Percentiles rank a stretch among this genome's conserved stretches.
phyloP scores from a whole-genome alignment of 257 asterid genomes.

The Solanum lycopersicoides region DNA sequence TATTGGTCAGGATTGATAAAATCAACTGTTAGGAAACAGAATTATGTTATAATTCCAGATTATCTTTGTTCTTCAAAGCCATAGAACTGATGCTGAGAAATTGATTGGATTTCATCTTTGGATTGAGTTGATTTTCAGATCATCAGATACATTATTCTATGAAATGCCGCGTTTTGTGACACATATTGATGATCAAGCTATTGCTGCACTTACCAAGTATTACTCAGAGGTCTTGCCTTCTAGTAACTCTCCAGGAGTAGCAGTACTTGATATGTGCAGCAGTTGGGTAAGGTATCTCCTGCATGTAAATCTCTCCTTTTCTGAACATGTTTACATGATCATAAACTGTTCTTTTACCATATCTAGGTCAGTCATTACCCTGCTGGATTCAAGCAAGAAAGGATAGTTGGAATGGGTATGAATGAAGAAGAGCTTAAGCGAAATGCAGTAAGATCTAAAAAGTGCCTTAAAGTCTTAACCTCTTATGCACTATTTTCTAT shows the following conservation, averaged over 20 bases:
- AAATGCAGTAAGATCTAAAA: conserved; percentile 58
- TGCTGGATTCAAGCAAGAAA: conserved; percentile 74
- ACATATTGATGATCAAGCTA: conserved; percentile 92
- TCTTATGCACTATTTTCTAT: neutral
- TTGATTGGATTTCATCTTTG: neutral
- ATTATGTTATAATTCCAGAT: neutral
- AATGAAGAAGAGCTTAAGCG: conserved; percentile 81
- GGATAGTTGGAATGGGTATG: conserved; percentile 86
- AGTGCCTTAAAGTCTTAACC: neutral
- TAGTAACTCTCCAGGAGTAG: conserved; percentile 69
- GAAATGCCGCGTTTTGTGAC: conserved; percentile 91
- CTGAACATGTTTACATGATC: neutral
- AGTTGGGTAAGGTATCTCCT: conserved; percentile 63
- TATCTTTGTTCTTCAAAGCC: neutral
- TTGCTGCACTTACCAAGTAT: conserved; percentile 76
- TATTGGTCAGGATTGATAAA: neutral
- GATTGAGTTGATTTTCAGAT: conserved; percentile 31
- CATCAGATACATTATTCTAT: conserved; percentile 71
- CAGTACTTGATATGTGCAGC: conserved; percentile 93
- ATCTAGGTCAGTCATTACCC: conserved; percentile 96
- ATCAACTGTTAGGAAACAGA: neutral
- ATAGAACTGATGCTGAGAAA: neutral
- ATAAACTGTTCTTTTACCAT: conserved; percentile 8
- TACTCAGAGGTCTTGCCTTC: conserved; percentile 74
- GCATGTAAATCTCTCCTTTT: neutral